Conservation (phyloP, 2,329 filamentous ascomycete genomes). For the Chaetomium strumarium region DNA sequence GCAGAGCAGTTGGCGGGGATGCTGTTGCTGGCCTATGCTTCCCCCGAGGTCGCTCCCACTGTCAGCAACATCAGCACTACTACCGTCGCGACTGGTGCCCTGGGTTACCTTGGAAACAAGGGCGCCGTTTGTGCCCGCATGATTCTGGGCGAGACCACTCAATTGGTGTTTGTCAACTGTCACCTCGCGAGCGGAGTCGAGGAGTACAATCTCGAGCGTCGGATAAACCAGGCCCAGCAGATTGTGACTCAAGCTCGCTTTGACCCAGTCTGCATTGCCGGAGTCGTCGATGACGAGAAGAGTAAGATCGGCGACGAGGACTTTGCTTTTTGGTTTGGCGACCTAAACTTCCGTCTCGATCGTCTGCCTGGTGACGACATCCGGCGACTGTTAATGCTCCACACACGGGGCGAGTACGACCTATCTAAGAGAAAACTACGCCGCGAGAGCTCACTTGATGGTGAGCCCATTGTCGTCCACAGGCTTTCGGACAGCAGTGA, state of each 20-base stretch:
- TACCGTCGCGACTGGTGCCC: conserved; percentile 79
- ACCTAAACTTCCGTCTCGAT: conserved; percentile 89
- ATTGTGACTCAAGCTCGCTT: conserved; percentile 73
- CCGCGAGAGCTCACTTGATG: conserved; percentile 36
- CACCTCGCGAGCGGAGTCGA: conserved; percentile 87
- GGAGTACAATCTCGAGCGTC: conserved; percentile 67
- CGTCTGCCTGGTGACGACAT: conserved; percentile 88
- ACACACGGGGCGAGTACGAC: conserved; percentile 73
- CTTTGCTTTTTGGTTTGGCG: conserved; percentile 92
- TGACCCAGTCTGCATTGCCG: conserved; percentile 60
- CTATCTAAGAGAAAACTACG: conserved; percentile 35
- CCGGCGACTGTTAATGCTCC: conserved; percentile 72
- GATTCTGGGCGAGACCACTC: conserved; percentile 82
- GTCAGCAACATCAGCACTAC: conserved; percentile 78
- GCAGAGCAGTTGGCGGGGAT: conserved; percentile 84
- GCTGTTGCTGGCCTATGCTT: conserved; percentile 78
- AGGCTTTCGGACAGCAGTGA: conserved; percentile 39
- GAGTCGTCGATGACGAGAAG: conserved; percentile 58
- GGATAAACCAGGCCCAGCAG: conserved; percentile 85
- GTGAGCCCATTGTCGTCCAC: conserved; percentile 47
- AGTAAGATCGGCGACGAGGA: conserved; percentile 82
- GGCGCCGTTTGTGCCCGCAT: conserved; percentile 78
- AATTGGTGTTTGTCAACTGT: conserved; percentile 83
- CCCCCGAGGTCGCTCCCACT: conserved; percentile 65
- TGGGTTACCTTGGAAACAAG: conserved; percentile 96